These are phyloP conservation scores for Actinomortierella ambigua DNA, from an alignment of 371 early-diverging fungal genomes.

Conservation along the genomic window DNA sequence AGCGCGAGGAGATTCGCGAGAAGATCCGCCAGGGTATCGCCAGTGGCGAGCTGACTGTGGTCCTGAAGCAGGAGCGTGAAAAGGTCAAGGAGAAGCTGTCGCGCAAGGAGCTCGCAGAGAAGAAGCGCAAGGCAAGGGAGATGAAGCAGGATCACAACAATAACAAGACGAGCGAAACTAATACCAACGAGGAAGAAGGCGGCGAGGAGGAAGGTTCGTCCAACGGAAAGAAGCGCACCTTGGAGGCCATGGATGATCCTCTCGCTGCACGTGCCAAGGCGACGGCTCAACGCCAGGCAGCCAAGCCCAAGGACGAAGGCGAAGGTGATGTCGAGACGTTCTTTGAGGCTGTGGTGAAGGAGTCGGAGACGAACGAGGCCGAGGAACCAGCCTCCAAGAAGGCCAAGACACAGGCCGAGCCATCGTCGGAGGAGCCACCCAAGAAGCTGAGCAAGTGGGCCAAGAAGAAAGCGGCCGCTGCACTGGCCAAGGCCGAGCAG, in stretches of 20 bases:
- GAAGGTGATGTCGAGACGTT: constrained; percentile 24
- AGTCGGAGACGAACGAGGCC: not conserved
- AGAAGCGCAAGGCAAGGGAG: too few species aligned
- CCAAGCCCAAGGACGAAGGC: constrained; percentile 14
- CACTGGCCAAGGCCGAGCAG: constrained; percentile 2
- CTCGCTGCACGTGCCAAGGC: constrained; percentile 32
- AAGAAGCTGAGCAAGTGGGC: constrained; percentile 45
- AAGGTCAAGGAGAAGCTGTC: constrained; percentile 34
- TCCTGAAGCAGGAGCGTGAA: constrained; percentile 20
- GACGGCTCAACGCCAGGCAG: constrained; percentile 20
- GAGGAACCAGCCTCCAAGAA: constrained; percentile 1
- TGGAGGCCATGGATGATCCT: constrained; percentile 12
- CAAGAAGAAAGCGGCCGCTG: constrained; percentile 17
- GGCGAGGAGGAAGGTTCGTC: not conserved
- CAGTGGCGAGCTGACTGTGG: constrained; percentile 21
- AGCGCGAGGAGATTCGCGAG: constrained; percentile 31
- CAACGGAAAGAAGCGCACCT: constrained; percentile 5
- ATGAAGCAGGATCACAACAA: too few species aligned
- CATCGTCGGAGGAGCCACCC: constrained; percentile 3
- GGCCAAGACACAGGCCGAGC: not conserved
- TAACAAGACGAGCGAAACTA: constrained; percentile 18
- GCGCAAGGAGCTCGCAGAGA: constrained; percentile 11
- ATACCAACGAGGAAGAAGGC: constrained; percentile 30
- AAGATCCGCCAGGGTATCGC: constrained; percentile 23
- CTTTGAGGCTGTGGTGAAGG: constrained; percentile 36